Conservation (phyloP, 1,284 basidiomycete genomes). For the Pholiota adiposa region DNA sequence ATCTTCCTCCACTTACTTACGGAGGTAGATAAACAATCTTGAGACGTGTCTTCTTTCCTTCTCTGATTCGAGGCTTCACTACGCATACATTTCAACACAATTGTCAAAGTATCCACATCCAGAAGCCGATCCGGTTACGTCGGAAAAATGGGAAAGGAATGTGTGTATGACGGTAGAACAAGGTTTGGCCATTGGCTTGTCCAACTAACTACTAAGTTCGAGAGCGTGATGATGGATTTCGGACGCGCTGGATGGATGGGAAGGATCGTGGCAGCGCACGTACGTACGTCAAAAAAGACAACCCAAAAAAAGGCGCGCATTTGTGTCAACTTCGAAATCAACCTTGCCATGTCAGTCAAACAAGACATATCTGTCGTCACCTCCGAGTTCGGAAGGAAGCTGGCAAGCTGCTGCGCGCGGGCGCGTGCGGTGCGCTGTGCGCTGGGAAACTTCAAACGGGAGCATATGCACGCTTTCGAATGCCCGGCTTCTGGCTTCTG, state of each 20-base stretch:
- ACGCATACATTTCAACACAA: background rate
- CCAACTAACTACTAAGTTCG: background rate
- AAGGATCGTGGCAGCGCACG: background rate
- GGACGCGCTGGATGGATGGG: background rate
- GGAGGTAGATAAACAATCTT: slow-evolving; percentile 1
- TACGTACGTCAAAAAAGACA: background rate
- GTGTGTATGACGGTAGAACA: background rate
- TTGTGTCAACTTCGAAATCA: background rate
- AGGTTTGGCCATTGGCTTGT: background rate
- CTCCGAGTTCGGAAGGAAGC: background rate
- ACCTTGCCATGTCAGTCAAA: background rate
- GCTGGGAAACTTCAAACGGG: background rate
- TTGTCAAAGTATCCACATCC: slow-evolving; percentile 3
- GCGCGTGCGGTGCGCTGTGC: background rate
- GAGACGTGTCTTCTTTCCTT: background rate
- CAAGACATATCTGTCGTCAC: background rate
- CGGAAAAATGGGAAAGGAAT: slow-evolving; percentile 19
- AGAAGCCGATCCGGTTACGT: slow-evolving; percentile 21
- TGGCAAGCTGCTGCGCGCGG: background rate
- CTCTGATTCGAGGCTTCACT: background rate
- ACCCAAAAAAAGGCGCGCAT: background rate
- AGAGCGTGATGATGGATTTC: background rate
- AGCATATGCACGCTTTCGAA: background rate
- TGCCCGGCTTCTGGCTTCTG: background rate
- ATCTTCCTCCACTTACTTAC: background rate